A percentile compares a stretch with the other conserved stretches of the same genome.
phyloP scores from a whole-genome alignment of 164 flowering plant species.

The Kalanchoe fedtschenkoi region DNA sequence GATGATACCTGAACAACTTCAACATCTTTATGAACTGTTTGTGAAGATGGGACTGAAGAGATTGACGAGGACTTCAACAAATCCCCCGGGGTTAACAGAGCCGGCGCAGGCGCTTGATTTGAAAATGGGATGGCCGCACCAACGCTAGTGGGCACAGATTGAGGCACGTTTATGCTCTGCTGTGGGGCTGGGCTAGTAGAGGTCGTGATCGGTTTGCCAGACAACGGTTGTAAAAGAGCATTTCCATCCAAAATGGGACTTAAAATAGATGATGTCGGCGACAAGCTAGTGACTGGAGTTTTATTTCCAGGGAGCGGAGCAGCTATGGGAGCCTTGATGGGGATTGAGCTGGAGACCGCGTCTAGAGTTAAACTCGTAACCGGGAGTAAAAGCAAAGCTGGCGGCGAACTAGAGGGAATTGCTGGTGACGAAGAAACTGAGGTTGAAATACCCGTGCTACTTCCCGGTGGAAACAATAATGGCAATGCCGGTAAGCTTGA shows the following conservation, averaged over 20 bases:
- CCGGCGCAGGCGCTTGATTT: neutral
- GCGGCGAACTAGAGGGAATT: neutral
- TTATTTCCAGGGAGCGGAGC: neutral
- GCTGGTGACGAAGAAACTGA: neutral
- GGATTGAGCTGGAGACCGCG: neutral
- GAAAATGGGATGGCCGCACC: neutral
- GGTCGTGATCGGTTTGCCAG: neutral
- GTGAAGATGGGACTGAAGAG: neutral
- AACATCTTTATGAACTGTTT: slow-evolving; percentile 6
- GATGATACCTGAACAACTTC: slow-evolving; percentile 3
- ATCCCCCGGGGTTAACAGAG: slow-evolving; percentile 5
- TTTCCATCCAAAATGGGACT: neutral
- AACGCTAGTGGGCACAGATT: neutral
- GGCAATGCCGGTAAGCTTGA: neutral
- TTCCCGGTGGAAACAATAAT: neutral
- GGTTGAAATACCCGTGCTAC: neutral
- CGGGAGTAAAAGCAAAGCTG: neutral
- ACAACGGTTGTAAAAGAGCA: neutral
- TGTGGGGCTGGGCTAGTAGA: neutral
- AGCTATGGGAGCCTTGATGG: slow-evolving; percentile 3
- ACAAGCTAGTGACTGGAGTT: neutral
- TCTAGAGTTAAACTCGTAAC: neutral
- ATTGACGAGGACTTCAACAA: slow-evolving; percentile 6
- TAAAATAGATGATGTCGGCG: neutral
- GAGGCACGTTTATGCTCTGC: neutral